A percentile compares a stretch with the other conserved stretches of the same genome.
Evolutionary conservation across 2,329 filamentous ascomycete species (phyloP).

Genomic region (Hansfordia pulvinata): DNA sequence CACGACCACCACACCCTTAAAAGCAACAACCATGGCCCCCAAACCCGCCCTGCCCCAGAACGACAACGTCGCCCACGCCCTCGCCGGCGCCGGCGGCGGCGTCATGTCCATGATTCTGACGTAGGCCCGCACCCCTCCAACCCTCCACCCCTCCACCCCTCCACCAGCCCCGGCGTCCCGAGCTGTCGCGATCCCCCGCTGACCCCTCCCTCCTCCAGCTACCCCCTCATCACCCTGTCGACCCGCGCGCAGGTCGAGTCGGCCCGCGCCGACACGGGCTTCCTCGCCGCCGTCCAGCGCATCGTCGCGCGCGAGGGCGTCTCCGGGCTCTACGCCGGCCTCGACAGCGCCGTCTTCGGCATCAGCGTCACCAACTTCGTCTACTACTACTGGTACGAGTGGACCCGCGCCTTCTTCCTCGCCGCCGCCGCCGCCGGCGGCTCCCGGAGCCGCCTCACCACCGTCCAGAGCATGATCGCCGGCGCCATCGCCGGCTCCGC

Average conservation of each 20-base stretch:
- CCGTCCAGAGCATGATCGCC: conserved; percentile 86
- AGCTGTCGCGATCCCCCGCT: conserved; percentile 5
- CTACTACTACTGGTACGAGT: conserved; percentile 99
- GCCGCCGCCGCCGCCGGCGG: conserved; percentile 58
- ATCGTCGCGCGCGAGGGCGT: conserved; percentile 90
- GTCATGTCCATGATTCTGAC: conserved; percentile 93
- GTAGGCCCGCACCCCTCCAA: conserved; percentile 26
- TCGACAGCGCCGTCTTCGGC: conserved; percentile 90
- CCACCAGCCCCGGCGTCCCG: conserved; percentile 1
- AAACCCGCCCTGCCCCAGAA: conserved; percentile 67
- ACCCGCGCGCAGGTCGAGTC: conserved; percentile 97
- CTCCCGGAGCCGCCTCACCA: conserved; percentile 70
- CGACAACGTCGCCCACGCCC: conserved; percentile 92
- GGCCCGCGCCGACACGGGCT: conserved; percentile 75
- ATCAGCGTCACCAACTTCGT: conserved; percentile 99
- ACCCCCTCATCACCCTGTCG: conserved; percentile 92
- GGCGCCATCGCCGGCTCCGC: conserved; percentile 88
- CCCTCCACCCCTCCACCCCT: conserved; percentile 2
- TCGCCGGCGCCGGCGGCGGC: conserved; percentile 85
- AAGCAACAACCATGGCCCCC: conserved; percentile 9
- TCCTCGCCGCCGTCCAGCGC: conserved; percentile 66
- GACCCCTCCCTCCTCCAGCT: conserved; percentile 35
- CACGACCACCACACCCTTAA: not conserved
- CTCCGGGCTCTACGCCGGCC: conserved; percentile 76
- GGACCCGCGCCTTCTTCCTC: conserved; percentile 80